These are phyloP conservation scores for Pseudonitzschia pungens DNA, from an alignment of 108 stramenopile genomes.

Conservation along the genomic window DNA sequence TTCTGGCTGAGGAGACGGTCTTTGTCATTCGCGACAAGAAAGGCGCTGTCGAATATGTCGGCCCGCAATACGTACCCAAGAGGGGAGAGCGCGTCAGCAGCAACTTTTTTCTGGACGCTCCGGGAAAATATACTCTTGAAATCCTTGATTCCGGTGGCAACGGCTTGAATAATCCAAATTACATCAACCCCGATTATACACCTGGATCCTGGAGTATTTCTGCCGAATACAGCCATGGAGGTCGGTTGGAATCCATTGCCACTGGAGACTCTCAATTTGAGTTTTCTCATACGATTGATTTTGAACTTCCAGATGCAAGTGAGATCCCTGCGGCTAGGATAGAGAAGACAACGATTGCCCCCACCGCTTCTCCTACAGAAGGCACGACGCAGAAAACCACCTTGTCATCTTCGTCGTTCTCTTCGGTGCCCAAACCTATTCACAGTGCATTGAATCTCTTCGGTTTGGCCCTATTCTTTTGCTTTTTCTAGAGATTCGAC, in stretches of 20 bases:
- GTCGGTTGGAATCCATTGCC: not conserved
- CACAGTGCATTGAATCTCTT: too few species aligned
- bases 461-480: too few species aligned
- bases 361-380: not conserved
- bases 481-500: too few species aligned
- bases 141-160: constrained; percentile 49
- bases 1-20: constrained; percentile 25
- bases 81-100: not conserved
- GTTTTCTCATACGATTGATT: not conserved
- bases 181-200: not conserved
- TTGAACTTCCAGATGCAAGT: not conserved
- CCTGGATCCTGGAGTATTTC: constrained; percentile 16
- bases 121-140: constrained; percentile 45
- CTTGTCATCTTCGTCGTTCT: not conserved
- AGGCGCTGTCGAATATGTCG: constrained; percentile 19
- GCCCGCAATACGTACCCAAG: constrained; percentile 24
- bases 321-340: too few species aligned
- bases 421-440: not conserved
- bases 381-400: not conserved
- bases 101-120: constrained; percentile 14
- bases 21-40: constrained; percentile 25
- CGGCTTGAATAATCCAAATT: constrained; percentile 30
- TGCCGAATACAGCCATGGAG: constrained; percentile 17
- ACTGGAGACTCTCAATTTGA: constrained; percentile 1
- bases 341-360: too few species aligned